Percentiles rank a stretch among this genome's conserved stretches.
Conservation (phyloP, 2,329 filamentous ascomycete species). For the Hymenoscyphus albidus region DNA sequence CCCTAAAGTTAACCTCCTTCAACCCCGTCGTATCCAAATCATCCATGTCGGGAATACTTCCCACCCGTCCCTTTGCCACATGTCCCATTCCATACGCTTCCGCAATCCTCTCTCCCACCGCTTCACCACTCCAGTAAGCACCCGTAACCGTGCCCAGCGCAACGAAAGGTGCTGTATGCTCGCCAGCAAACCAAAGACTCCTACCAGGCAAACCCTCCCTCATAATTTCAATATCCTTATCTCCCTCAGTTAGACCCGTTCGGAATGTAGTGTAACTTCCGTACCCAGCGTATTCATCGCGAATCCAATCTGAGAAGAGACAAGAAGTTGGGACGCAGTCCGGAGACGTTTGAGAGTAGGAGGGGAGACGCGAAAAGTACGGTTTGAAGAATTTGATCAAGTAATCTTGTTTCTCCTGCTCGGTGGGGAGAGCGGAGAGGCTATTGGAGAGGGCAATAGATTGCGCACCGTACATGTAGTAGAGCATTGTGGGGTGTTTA, state of each 20-base stretch:
- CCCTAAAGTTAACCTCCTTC: slow-evolving; percentile 19
- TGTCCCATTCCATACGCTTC: slow-evolving; percentile 45
- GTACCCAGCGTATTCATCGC: slow-evolving; percentile 61
- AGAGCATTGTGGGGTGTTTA: slow-evolving; percentile 62
- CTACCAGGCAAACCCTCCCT: slow-evolving; percentile 41
- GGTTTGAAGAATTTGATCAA: slow-evolving; percentile 52
- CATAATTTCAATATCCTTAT: slow-evolving; percentile 54
- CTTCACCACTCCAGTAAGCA: slow-evolving; percentile 88
- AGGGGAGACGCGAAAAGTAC: slow-evolving; percentile 61
- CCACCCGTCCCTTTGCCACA: not conserved
- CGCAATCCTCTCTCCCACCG: slow-evolving; percentile 62
- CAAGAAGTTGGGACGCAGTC: slow-evolving; percentile 51
- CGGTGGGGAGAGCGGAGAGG: slow-evolving; percentile 18
- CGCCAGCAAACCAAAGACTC: slow-evolving; percentile 61
- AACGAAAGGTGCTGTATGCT: slow-evolving; percentile 83
- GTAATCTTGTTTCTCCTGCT: slow-evolving; percentile 30
- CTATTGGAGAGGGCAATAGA: slow-evolving; percentile 35
- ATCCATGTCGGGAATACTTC: not conserved
- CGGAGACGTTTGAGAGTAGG: slow-evolving; percentile 44
- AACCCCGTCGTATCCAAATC: not conserved
- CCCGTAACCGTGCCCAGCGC: slow-evolving; percentile 85
- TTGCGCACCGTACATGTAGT: slow-evolving; percentile 54
- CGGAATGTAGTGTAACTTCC: slow-evolving; percentile 69
- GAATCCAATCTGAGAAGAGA: slow-evolving; percentile 61
- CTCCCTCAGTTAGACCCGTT: slow-evolving; percentile 52